Evolutionary conservation across 805 yeast genomes (phyloP).

Genomic region (Cyberlindnera petersonii): DNA sequence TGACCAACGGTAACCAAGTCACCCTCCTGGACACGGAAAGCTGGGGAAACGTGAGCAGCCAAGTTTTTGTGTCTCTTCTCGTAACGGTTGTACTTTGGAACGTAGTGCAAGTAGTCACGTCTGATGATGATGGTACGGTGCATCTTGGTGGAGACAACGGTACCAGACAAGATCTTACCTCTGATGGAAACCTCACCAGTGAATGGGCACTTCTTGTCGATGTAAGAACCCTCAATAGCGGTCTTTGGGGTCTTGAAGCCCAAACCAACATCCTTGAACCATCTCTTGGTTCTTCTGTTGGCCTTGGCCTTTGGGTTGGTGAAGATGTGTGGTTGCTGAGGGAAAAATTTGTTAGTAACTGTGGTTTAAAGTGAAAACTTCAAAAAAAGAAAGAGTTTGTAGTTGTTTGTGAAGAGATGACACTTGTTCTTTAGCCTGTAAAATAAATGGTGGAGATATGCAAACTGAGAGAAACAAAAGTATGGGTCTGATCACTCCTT

Average conservation of each 20-base stretch:
- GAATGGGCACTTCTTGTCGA: constrained; percentile 99
- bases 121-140: constrained; percentile 99
- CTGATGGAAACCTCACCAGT: constrained; percentile 96
- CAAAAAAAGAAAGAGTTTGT: too few relatives aligned
- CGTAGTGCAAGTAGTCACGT: constrained; percentile 99
- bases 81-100: constrained; percentile 99
- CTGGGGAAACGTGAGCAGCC: constrained; percentile 99
- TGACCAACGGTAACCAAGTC: constrained; percentile 99
- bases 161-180: constrained; percentile 99
- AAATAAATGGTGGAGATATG: too few relatives aligned
- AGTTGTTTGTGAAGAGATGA: too few relatives aligned
- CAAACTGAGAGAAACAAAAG: too few relatives aligned
- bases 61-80: constrained; percentile 99
- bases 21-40: constrained; percentile 99
- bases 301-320: constrained; percentile 99
- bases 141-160: constrained; percentile 99
- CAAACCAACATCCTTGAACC: constrained; percentile 99
- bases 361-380: neutral
- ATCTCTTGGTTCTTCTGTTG: constrained; percentile 98
- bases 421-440: too few relatives aligned
- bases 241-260: constrained; percentile 99
- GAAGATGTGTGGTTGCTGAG: constrained; percentile 99
- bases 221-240: constrained; percentile 98
- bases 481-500: too few relatives aligned
- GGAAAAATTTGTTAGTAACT: constrained; percentile 36